A percentile compares a stretch with the other conserved stretches of the same genome.
Evolutionary conservation across 2,329 filamentous ascomycete genomes (phyloP).

Genomic region (Chlorencoelia australis): DNA sequence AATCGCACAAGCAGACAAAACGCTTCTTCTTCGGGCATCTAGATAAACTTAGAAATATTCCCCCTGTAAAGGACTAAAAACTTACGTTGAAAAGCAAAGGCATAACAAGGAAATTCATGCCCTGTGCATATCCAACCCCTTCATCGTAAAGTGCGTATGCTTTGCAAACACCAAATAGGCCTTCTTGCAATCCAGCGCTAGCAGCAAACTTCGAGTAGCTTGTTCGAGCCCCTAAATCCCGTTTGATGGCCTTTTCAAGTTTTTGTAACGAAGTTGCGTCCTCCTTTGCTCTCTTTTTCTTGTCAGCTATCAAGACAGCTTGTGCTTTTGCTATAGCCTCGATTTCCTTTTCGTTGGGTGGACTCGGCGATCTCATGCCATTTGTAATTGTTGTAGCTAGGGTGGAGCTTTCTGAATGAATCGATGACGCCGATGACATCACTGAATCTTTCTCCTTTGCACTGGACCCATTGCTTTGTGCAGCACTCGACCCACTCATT

Average conservation of each 20-base stretch:
- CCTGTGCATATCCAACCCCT: constrained; percentile 90
- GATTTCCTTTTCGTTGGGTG: constrained; percentile 48
- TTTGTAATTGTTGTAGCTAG: constrained; percentile 46
- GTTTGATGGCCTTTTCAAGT: constrained; percentile 83
- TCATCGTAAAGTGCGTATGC: constrained; percentile 95
- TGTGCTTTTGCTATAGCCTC: constrained; percentile 59
- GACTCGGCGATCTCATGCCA: constrained; percentile 43
- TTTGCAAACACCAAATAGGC: constrained; percentile 91
- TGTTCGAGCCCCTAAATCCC: constrained; percentile 83
- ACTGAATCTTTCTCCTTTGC: constrained; percentile 53
- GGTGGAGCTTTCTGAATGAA: constrained; percentile 67
- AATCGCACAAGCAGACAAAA: constrained; percentile 87
- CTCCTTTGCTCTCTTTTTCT: constrained; percentile 69
- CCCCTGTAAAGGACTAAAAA: constrained; percentile 5
- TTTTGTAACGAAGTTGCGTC: constrained; percentile 65
- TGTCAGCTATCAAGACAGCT: constrained; percentile 52
- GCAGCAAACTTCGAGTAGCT: constrained; percentile 96
- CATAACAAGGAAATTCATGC: constrained; percentile 98
- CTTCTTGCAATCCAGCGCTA: constrained; percentile 83
- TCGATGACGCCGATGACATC: constrained; percentile 72
- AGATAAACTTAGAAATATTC: constrained; percentile 19
- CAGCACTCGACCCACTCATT: constrained; percentile 31
- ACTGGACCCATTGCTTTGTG: constrained; percentile 36
- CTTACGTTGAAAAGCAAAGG: constrained; percentile 85
- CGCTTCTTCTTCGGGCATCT: constrained; percentile 96